Evolutionary conservation across 805 yeast genomes (phyloP), one percentile per base, ranked within the genome.

Genomic region (Cyberlindnera nakhonratchasimensis): DNA sequence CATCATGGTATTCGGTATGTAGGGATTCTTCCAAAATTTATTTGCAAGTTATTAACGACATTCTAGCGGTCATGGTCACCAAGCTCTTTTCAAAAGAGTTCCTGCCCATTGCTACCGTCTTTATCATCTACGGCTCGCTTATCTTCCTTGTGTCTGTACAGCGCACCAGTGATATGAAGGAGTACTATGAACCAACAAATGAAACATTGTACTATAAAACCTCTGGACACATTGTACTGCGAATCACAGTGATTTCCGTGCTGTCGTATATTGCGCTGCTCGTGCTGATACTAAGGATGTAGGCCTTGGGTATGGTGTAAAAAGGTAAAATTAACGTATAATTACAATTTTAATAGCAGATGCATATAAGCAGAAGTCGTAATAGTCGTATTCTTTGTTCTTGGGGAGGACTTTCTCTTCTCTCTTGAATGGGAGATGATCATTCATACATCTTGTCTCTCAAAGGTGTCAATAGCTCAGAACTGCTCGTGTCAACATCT

Each of bases 31-130:
- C 34, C 9, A 4, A 10, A 6, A 10, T 18, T 19, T 17, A 29
- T 17, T 13, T 8, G n/a, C n/a, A 8, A 19, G 3, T 6, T 23
- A 29, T 38, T 39, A 39, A 37, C 42, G 11, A 18, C n/a, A 6
- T 4, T 5, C 16, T 34, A 46, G 71, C 69, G 40, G 49, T 84
- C 24, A 63, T 84, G 42, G 72, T 85, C 14, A 69, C 85, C 51
- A 80, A 82, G 58, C 61, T 85, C 29, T 85, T 85, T 58, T 68
- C 79, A 5, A 65, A 59, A 29, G 86, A 80, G 51, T 84, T 82
- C 56, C 62, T 82, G 39, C 79, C 84, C 1, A 68, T 85, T 10
- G 91, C 89, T 1, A 68, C 80, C 0, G 74, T 82, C 0, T 83
- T 77, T 55, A 80, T 85, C 3, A 60, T 75, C 1, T 82, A 82